Evolutionary conservation across 1,139 yeast species (phyloP).

Genomic region (Taiozyma sp.): DNA sequence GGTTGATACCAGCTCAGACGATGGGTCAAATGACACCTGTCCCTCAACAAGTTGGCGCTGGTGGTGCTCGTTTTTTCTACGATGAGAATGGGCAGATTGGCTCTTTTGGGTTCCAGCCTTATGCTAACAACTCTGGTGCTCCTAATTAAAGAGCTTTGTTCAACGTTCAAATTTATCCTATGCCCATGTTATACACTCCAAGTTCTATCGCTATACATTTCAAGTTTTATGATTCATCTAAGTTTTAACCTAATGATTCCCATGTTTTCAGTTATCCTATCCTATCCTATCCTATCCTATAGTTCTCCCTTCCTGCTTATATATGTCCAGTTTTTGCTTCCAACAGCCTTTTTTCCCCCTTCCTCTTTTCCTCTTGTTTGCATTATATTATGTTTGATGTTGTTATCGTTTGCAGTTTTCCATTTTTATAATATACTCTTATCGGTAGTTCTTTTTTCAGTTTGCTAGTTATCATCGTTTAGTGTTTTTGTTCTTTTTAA

Average conservation of each 20-base stretch:
- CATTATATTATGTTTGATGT: not conserved
- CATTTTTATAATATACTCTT: not conserved
- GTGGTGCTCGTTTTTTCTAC: constrained; percentile 2
- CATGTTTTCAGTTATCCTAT: too few relatives aligned
- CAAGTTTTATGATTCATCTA: not conserved
- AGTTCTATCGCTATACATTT: not conserved
- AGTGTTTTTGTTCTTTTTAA: not conserved
- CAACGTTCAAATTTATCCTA: not conserved
- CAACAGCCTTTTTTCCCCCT: not conserved
- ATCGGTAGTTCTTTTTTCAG: not conserved
- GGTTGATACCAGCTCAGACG: not conserved
- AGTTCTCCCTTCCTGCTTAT: too few relatives aligned
- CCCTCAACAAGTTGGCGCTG: not conserved
- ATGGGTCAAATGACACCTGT: not conserved
- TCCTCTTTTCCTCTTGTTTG: not conserved
- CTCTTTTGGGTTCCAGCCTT: not conserved
- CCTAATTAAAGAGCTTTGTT: not conserved
- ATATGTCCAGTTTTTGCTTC: too few relatives aligned
- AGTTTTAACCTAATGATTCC: not conserved
- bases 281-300: too few relatives aligned
- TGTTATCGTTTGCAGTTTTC: not conserved
- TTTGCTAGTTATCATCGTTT: not conserved
- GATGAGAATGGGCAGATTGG: constrained; percentile 7
- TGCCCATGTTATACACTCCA: not conserved
- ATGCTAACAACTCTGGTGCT: not conserved